Evolutionary conservation across 2,329 filamentous ascomycete genomes (phyloP).

Genomic region (Gaeumannomyces tritici): DNA sequence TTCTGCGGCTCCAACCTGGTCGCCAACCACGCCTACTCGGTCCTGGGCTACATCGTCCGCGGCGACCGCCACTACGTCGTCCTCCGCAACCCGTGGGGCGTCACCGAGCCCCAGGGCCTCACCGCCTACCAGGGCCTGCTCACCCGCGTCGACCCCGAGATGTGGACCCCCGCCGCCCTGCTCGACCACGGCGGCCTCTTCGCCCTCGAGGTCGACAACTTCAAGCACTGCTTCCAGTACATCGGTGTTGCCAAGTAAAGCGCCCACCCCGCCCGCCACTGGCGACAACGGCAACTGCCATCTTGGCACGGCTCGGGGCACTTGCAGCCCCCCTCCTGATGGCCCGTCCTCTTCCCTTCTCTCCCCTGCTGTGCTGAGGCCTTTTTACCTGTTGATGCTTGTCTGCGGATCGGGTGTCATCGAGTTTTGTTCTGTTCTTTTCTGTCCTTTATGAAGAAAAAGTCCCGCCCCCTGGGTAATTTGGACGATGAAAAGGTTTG

Average conservation of each 20-base stretch:
- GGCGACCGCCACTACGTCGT: conserved; percentile 13
- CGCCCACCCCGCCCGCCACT: neutral
- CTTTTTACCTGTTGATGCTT: neutral
- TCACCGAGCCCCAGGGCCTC: conserved; percentile 29
- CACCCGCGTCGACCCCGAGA: conserved; percentile 20
- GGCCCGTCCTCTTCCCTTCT: neutral
- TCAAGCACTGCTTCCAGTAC: conserved; percentile 7
- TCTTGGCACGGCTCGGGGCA: neutral
- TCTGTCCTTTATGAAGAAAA: neutral
- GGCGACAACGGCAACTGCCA: too few species aligned
- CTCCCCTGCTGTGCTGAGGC: neutral
- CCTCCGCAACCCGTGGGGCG: conserved; percentile 33
- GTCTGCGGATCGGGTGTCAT: neutral
- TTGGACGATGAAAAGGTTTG: neutral
- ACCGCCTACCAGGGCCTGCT: conserved; percentile 28
- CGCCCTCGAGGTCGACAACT: conserved; percentile 11
- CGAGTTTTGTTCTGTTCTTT: neutral
- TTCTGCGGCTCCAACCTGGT: conserved; percentile 31
- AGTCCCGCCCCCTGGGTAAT: neutral
- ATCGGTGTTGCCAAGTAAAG: conserved; percentile 4
- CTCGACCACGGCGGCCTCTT: conserved; percentile 12
- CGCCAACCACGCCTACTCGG: conserved; percentile 34
- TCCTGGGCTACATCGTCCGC: conserved; percentile 25
- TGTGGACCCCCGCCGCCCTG: conserved; percentile 11
- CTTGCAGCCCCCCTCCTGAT: too few species aligned